Base-by-base conservation (phyloP, 331 rosid genomes). In the Quercus phellos region DNA sequence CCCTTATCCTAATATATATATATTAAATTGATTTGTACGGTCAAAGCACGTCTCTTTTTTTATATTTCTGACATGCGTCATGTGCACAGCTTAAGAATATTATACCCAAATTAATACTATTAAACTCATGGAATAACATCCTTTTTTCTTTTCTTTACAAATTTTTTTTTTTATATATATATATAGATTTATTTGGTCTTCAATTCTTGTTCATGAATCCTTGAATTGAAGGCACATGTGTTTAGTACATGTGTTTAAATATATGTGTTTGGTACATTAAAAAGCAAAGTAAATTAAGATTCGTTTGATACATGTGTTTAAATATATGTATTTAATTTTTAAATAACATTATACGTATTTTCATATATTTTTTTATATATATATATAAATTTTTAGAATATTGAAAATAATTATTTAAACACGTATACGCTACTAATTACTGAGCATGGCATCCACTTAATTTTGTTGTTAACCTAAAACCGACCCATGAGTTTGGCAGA, bases 11-110 rank as follows among this genome's bases (percentile, higher is more conserved):
- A 46, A 46, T 46, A 46, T 46, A 46, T 21, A n/a, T 55, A 7
- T 56, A 56, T 19, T 55, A 0, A 11, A 3, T 11, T 22, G n/a
- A 70, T 70, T 30, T 73, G 72, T 59, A 27, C 58, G 76, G 84
- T 85, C 86, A 72, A 78, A 71, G 43, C 84, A 85, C 86, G 86
- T 34, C 84, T 76, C 82, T 82, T 34, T 10, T 66, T 6, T 6
- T 32, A 0, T 0, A 1, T 4, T 26, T 22, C 66, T 58, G 66
- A 59, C 18, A 24, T 24, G 30, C 7, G 24, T 3, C 2, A n/a
- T 21, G 11, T 21, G 29, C 63, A 3, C 61, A 3, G 29, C 16
- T 21, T 56, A 9, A 22, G 63, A 56, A 56, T 56, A 21, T 6
- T 56, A 21, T 4, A 3, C 22, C 5, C 64, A 38, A 21, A 21